These are phyloP conservation scores for Colletotrichum tofieldiae DNA, from an alignment of 2,329 filamentous ascomycete species.

Conservation along the genomic window DNA sequence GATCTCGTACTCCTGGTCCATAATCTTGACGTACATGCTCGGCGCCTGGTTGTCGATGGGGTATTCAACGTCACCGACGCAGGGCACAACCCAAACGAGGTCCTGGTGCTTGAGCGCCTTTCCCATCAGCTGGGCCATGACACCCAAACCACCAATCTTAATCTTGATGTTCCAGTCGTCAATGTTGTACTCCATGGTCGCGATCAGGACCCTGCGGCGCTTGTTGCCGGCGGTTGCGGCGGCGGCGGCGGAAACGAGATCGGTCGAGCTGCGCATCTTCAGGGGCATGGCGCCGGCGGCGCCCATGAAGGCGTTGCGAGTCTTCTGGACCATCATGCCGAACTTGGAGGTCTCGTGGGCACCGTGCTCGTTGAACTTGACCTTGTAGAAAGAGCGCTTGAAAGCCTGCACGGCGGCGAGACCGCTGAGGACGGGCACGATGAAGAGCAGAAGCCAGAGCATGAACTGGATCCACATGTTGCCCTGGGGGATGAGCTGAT, in stretches of 20 bases:
- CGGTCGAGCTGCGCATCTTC: slow-evolving; percentile 42
- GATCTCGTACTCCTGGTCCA: slow-evolving; percentile 73
- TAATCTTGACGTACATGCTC: slow-evolving; percentile 74
- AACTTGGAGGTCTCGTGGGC: slow-evolving; percentile 65
- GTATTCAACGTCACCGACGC: slow-evolving; percentile 76
- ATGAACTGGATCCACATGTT: slow-evolving; percentile 67
- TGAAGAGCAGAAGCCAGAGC: slow-evolving; percentile 67
- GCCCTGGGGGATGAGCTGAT: slow-evolving; percentile 67
- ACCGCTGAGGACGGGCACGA: slow-evolving; percentile 67
- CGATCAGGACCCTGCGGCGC: slow-evolving; percentile 74
- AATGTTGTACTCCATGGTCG: slow-evolving; percentile 82
- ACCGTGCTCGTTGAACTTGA: slow-evolving; percentile 56
- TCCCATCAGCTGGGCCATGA: slow-evolving; percentile 80
- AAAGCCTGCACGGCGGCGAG: slow-evolving; percentile 67
- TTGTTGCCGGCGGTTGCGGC: slow-evolving; percentile 47
- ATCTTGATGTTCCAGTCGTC: slow-evolving; percentile 80
- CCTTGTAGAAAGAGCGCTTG: slow-evolving; percentile 66
- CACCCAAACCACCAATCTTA: slow-evolving; percentile 79
- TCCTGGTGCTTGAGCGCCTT: slow-evolving; percentile 76
- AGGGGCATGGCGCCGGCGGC: slow-evolving; percentile 49
- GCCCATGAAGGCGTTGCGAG: slow-evolving; percentile 48
- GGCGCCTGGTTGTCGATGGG: slow-evolving; percentile 71
- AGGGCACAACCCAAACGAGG: slow-evolving; percentile 75
- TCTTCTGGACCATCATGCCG: slow-evolving; percentile 58
- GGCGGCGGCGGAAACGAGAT: slow-evolving; percentile 45